A percentile compares a stretch with the other conserved stretches of the same genome.
Conservation (phyloP, 2,329 filamentous ascomycete species). For the Elsinoe perseae region DNA sequence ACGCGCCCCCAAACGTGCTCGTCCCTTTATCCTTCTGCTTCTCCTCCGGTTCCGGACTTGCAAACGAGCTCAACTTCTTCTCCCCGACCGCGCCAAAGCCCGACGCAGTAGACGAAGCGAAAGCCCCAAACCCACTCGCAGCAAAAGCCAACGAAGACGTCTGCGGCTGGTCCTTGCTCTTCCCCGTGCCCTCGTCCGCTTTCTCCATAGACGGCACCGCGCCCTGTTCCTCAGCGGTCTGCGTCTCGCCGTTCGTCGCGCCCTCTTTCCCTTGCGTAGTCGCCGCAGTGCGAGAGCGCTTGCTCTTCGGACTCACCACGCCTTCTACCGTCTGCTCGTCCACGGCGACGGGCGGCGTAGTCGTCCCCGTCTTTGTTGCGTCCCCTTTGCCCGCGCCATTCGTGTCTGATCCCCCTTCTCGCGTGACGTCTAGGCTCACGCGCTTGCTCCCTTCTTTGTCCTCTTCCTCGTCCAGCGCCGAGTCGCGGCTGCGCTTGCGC, state of each 20-base stretch:
- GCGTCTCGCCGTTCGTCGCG: slow-evolving; percentile 11
- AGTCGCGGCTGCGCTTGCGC: slow-evolving; percentile 42
- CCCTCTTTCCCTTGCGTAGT: too few species aligned
- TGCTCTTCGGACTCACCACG: slow-evolving; percentile 41
- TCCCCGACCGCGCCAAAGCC: slow-evolving; percentile 31
- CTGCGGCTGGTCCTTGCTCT: background rate
- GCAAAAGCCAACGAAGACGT: slow-evolving; percentile 46
- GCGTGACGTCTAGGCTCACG: background rate
- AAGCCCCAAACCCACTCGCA: slow-evolving; percentile 39
- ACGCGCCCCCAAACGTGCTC: slow-evolving; percentile 35
- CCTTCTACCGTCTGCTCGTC: slow-evolving; percentile 22
- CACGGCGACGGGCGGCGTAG: background rate
- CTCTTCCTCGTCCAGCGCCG: slow-evolving; percentile 31
- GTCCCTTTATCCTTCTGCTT: slow-evolving; percentile 14
- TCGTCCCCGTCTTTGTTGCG: slow-evolving; percentile 15
- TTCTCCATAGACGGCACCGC: slow-evolving; percentile 20
- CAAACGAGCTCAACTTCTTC: slow-evolving; percentile 26
- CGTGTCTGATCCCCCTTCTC: slow-evolving; percentile 18
- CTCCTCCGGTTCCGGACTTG: slow-evolving; percentile 20
- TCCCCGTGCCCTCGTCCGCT: slow-evolving; percentile 14
- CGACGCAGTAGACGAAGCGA: slow-evolving; percentile 33
- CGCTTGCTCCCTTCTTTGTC: slow-evolving; percentile 28
- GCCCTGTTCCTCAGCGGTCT: slow-evolving; percentile 15
- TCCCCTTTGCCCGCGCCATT: slow-evolving; percentile 25
- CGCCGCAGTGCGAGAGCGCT: slow-evolving; percentile 41